Base-by-base conservation (phyloP, 2,329 filamentous ascomycete genomes). In the Calonectria pseudoreteaudii region DNA sequence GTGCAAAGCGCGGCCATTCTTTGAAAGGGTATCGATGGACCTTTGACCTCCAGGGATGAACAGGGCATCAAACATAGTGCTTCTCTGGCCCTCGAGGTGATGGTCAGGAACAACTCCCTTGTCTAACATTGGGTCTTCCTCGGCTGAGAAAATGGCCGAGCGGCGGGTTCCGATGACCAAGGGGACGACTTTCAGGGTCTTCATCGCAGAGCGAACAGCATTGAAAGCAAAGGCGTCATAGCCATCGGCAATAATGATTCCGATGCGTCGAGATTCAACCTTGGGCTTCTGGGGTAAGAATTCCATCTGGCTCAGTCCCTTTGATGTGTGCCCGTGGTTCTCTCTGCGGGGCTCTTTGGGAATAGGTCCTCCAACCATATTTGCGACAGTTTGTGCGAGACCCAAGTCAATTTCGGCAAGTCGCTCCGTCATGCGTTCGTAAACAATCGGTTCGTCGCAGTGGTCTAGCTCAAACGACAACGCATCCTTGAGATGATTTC, bases 381-480 rank as follows among this genome's bases (percentile, higher is more conserved):
- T 89, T 1, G 93, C 93, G 1, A 96, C 93, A 0, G 87, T 85
- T 81, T 93, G 89, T 0, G 94, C 93, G 0, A 97, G 90, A 0
- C 86, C 87, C 0, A 95, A 85, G 72, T 95, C 93, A 67, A 97
- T 95, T 47, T 96, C 93, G 1, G 91, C 87, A 0, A 97, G 86
- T 1, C 94, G 91, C 75, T 91, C 84, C 1, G 90, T 90, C 83
- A 96, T 89, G 34, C 93, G 90, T 75, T 93, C 90, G 83, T 95
- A 96, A 0, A 97, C 94, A 13, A 94, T 83, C 0, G 92, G 90
- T 52, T 97, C 94, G 28, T 96, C 94, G 81, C 94, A 97, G 83
- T 96, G 94, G 80, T 95, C 94, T 1, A 97, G 86, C 84, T 95
- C 93, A 81, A 95, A 95, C 1, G 93, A 91, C 65, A 95, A 90